These are phyloP conservation scores for Cordyceps javanica DNA, from an alignment of 2,329 filamentous ascomycete species.

Conservation along the genomic window DNA sequence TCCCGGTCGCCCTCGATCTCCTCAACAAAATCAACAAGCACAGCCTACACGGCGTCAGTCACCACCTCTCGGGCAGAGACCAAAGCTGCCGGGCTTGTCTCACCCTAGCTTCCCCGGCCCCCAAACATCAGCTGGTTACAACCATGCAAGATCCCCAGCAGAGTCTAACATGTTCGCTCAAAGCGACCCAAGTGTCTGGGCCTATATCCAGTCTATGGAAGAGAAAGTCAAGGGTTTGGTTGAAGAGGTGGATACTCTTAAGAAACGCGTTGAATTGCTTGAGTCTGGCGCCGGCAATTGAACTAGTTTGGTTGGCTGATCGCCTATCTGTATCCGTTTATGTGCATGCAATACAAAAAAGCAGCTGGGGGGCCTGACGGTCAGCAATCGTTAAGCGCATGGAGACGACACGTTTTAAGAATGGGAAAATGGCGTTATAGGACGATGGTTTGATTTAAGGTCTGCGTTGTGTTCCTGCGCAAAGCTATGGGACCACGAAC, in stretches of 20 bases:
- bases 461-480: not conserved
- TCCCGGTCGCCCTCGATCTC: slow-evolving; percentile 54
- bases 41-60: slow-evolving; percentile 53
- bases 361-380: not conserved
- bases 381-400: not conserved
- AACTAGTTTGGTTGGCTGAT: not conserved
- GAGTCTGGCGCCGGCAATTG: slow-evolving; percentile 17
- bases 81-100: slow-evolving; percentile 32
- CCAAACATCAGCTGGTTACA: slow-evolving; percentile 24
- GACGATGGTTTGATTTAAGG: slow-evolving; percentile 5
- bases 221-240: slow-evolving; percentile 36
- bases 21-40: slow-evolving; percentile 56
- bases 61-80: slow-evolving; percentile 39
- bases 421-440: slow-evolving; percentile 10
- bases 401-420: slow-evolving; percentile 4
- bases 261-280: slow-evolving; percentile 28
- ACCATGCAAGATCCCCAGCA: slow-evolving; percentile 32
- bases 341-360: slow-evolving; percentile 2
- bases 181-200: slow-evolving; percentile 59
- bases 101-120: slow-evolving; percentile 29
- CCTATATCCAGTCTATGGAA: slow-evolving; percentile 66
- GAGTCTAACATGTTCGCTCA: slow-evolving; percentile 62
- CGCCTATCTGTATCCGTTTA: not conserved
- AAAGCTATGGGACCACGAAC: not conserved
- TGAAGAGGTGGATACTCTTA: slow-evolving; percentile 28